Evolutionary conservation across 352 stramenopile genomes (phyloP).

Genomic region (Phytophthora capsici): DNA sequence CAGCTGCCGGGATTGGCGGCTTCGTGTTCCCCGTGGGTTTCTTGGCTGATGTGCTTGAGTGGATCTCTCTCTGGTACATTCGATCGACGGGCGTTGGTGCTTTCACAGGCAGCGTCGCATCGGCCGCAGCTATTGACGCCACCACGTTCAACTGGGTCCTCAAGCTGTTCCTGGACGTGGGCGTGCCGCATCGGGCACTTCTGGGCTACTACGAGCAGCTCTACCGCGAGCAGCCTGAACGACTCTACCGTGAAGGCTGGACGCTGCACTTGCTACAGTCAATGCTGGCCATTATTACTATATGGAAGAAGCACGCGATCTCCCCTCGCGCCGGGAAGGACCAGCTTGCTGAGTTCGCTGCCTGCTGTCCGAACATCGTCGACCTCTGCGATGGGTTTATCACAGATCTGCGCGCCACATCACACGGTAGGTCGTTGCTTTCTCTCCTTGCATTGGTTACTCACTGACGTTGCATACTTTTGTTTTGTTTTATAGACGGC

Average conservation of each 20-base stretch:
- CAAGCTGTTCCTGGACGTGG: conserved; percentile 84
- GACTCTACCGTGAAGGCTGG: conserved; percentile 81
- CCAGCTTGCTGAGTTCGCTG: conserved; percentile 73
- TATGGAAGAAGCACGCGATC: conserved; percentile 87
- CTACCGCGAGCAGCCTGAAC: conserved; percentile 73
- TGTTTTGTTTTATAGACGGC: conserved; percentile 52
- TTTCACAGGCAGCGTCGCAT: conserved; percentile 44
- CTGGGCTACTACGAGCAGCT: conserved; percentile 84
- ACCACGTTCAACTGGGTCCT: conserved; percentile 85
- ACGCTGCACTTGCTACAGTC: conserved; percentile 80
- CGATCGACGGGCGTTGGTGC: conserved; percentile 59
- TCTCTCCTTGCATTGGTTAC: conserved; percentile 6
- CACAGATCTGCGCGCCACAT: conserved; percentile 80
- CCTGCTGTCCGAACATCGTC: conserved; percentile 78
- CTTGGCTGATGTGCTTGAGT: conserved; percentile 77
- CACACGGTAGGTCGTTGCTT: conserved; percentile 56
- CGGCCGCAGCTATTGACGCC: conserved; percentile 60
- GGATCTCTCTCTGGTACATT: conserved; percentile 81
- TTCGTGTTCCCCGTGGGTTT: conserved; percentile 84
- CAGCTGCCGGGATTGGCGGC: conserved; percentile 38
- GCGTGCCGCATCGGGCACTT: conserved; percentile 74
- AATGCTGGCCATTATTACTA: conserved; percentile 73
- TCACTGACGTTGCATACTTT: no score
- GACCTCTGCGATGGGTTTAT: conserved; percentile 83
- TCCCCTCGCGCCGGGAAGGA: conserved; percentile 74